Evolutionary conservation across 2,329 filamentous ascomycete species (phyloP).

Genomic region (Verticillium tricorpus): DNA sequence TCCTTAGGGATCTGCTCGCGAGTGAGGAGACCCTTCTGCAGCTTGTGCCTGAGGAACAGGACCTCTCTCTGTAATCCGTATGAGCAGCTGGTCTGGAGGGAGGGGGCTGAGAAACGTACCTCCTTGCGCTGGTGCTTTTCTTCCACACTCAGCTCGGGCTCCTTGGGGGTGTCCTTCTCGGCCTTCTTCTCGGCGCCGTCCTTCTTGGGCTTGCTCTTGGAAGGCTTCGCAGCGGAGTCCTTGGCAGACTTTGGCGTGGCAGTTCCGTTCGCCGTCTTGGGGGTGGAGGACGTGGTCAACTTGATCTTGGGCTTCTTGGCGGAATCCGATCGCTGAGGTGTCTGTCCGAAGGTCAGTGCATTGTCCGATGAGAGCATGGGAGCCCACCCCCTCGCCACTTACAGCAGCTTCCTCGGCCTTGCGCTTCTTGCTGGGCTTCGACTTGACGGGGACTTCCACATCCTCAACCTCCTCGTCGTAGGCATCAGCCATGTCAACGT

Average conservation of each 20-base stretch:
- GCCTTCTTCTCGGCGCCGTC: constrained; percentile 53
- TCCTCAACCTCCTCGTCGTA: constrained; percentile 36
- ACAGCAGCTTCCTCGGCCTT: constrained; percentile 79
- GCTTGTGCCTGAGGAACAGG: constrained; percentile 88
- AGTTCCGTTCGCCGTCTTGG: constrained; percentile 64
- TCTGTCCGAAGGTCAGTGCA: constrained; percentile 29
- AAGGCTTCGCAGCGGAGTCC: constrained; percentile 47
- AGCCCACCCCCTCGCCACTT: constrained; percentile 11
- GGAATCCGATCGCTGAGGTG: constrained; percentile 54
- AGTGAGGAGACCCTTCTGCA: constrained; percentile 89
- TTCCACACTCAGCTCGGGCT: constrained; percentile 53
- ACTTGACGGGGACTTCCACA: constrained; percentile 56
- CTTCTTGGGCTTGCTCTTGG: constrained; percentile 50
- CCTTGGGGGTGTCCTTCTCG: constrained; percentile 46
- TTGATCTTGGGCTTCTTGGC: constrained; percentile 67
- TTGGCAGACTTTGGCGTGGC: constrained; percentile 50
- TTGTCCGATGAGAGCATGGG: neutral
- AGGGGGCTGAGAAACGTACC: constrained; percentile 31
- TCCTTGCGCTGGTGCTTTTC: constrained; percentile 57
- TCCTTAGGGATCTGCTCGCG: constrained; percentile 82
- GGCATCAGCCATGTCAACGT: constrained; percentile 57
- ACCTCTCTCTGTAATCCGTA: constrained; percentile 59
- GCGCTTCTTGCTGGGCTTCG: constrained; percentile 77
- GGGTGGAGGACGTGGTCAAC: constrained; percentile 59
- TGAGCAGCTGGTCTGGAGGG: constrained; percentile 24